A percentile compares a stretch with the other conserved stretches of the same genome.
Conservation (phyloP, 768 basidiomycete species). For the Mycena vitilis region DNA sequence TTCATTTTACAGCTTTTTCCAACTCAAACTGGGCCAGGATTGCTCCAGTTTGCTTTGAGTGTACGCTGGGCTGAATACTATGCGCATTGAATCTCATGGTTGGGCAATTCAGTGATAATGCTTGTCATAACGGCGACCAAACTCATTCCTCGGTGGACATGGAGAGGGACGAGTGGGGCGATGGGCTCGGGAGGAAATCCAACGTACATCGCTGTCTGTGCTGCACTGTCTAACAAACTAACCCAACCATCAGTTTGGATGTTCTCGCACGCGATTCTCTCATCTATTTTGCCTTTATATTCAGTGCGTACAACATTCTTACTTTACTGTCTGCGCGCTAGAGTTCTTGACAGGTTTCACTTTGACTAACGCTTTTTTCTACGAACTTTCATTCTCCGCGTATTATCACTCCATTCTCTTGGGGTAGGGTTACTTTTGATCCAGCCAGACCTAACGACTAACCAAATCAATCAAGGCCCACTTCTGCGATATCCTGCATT, state of each 20-base stretch:
- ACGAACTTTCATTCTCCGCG: conserved; percentile 23
- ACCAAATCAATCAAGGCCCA: conserved; percentile 11
- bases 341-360: conserved; percentile 7
- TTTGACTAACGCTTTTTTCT: conserved; percentile 27
- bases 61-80: conserved; percentile 1
- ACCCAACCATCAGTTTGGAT: conserved; percentile 15
- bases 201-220: conserved; percentile 6
- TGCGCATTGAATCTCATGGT: not conserved
- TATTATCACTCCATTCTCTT: conserved; percentile 29
- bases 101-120: conserved; percentile 25
- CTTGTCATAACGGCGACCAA: conserved; percentile 29
- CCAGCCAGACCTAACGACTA: not conserved
- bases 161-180: not conserved
- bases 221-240: not conserved
- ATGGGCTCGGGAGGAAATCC: conserved; percentile 25
- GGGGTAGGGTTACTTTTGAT: conserved; percentile 3
- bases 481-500: conserved; percentile 33
- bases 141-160: conserved; percentile 30
- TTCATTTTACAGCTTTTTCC: not conserved
- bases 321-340: too few relatives aligned
- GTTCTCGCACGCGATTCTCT: conserved; percentile 37
- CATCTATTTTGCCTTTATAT: conserved; percentile 36
- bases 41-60: conserved; percentile 36
- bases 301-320: conserved; percentile 21
- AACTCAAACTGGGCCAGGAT: conserved; percentile 8